Conservation (phyloP, 2,329 filamentous ascomycete species). For the Colletotrichum simmondsii region DNA sequence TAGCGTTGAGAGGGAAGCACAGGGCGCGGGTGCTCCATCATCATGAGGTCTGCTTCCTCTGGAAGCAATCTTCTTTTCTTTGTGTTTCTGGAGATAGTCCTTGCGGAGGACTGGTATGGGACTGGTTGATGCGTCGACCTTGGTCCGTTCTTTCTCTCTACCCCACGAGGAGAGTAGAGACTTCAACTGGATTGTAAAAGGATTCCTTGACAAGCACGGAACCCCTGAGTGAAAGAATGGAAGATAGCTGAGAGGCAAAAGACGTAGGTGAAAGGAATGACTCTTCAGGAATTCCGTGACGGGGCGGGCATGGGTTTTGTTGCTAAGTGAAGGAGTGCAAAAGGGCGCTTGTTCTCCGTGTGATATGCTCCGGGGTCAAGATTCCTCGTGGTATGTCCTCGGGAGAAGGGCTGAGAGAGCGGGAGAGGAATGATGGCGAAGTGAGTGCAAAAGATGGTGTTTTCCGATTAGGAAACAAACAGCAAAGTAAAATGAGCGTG, state of each 20-base stretch:
- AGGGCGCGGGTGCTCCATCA: slow-evolving; percentile 50
- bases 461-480: slow-evolving; percentile 3
- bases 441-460: slow-evolving; percentile 16
- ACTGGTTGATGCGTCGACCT: slow-evolving; percentile 11
- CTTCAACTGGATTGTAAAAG: slow-evolving; percentile 30
- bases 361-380: slow-evolving; percentile 5
- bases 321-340: slow-evolving; percentile 16
- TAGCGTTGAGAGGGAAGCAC: slow-evolving; percentile 63
- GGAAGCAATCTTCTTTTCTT: background rate
- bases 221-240: slow-evolving; percentile 33
- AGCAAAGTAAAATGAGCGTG: slow-evolving; percentile 21
- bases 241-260: slow-evolving; percentile 29
- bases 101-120: background rate
- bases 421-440: slow-evolving; percentile 33
- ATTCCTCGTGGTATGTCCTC: slow-evolving; percentile 19
- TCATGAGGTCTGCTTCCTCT: slow-evolving; percentile 2
- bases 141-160: slow-evolving; percentile 20
- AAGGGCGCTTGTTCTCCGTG: slow-evolving; percentile 5
- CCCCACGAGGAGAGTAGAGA: slow-evolving; percentile 7
- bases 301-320: slow-evolving; percentile 34
- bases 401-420: slow-evolving; percentile 15
- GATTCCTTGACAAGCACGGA: slow-evolving; percentile 35
- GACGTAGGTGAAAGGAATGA: slow-evolving; percentile 33
- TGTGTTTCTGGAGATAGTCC: slow-evolving; percentile 9
- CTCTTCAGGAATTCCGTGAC: slow-evolving; percentile 33